phyloP scores from a whole-genome alignment of 495 filamentous ascomycete genomes.

The Penicillium subrubescens region DNA sequence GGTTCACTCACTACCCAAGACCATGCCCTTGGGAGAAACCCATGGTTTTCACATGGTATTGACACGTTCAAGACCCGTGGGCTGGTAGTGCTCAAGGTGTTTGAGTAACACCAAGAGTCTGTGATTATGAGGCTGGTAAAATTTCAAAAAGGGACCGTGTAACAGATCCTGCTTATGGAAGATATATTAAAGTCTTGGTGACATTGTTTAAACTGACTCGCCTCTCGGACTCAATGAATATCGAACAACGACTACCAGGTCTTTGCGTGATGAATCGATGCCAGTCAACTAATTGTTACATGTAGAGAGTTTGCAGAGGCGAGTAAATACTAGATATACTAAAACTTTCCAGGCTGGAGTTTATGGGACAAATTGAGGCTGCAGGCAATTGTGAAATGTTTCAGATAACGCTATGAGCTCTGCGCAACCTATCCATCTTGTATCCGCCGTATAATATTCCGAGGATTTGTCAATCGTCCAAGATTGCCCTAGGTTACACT shows the following conservation, averaged over 20 bases:
- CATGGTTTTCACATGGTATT: not conserved
- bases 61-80: not conserved
- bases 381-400: not conserved
- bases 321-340: not conserved
- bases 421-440: not conserved
- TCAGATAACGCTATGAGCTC: not conserved
- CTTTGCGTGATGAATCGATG: not conserved
- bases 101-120: not conserved
- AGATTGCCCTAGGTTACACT: not conserved
- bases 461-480: not conserved
- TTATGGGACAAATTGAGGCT: not conserved
- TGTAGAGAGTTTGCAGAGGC: not conserved
- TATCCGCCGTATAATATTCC: not conserved
- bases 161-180: not conserved
- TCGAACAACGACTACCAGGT: not conserved
- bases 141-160: not conserved
- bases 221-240: not conserved
- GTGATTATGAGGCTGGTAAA: not conserved
- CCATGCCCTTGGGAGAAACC: not conserved
- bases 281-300: not conserved
- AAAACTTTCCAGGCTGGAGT: not conserved
- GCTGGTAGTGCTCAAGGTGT: not conserved
- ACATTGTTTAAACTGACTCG: too few relatives aligned
- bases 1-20: not conserved
- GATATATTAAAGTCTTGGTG: too few relatives aligned